Percentiles rank a stretch among this genome's conserved stretches.
Evolutionary conservation across 495 filamentous ascomycete species (phyloP).

Genomic region (Aspergillus nanangensis): DNA sequence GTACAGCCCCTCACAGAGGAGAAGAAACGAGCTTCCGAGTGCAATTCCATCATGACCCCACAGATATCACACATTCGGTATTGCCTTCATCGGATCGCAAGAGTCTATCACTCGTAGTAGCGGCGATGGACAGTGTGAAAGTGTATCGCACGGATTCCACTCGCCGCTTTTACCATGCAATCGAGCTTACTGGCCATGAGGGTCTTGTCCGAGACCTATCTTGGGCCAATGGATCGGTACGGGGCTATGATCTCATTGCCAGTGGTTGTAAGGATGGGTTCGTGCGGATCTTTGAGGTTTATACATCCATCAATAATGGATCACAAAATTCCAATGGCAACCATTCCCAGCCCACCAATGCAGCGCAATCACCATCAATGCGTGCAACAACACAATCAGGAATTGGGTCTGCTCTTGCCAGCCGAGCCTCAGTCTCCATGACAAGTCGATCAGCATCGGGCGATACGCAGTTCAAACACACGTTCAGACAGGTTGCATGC

Average conservation of each 20-base stretch:
- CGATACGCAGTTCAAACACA: constrained; percentile 40
- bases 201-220: constrained; percentile 84
- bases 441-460: constrained; percentile 28
- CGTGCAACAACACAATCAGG: constrained; percentile 44
- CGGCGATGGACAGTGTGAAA: constrained; percentile 73
- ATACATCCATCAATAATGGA: constrained; percentile 33
- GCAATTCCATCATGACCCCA: constrained; percentile 77
- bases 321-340: constrained; percentile 25
- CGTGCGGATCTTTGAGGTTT: constrained; percentile 78
- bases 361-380: constrained; percentile 29
- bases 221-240: constrained; percentile 84
- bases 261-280: constrained; percentile 89
- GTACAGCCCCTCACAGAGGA: constrained; percentile 56
- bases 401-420: constrained; percentile 48
- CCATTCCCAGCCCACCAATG: constrained; percentile 20
- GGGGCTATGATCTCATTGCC: constrained; percentile 85
- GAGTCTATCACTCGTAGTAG: constrained; percentile 72
- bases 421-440: constrained; percentile 25
- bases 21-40: constrained; percentile 85
- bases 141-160: constrained; percentile 73
- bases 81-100: constrained; percentile 71
- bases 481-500: constrained; percentile 41
- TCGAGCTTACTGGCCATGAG: constrained; percentile 64
- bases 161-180: constrained; percentile 69
- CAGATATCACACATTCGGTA: constrained; percentile 71